Percentiles rank a stretch among this genome's conserved stretches.
Conservation (phyloP, 306 rosid species). For the Cicer yamashitae region DNA sequence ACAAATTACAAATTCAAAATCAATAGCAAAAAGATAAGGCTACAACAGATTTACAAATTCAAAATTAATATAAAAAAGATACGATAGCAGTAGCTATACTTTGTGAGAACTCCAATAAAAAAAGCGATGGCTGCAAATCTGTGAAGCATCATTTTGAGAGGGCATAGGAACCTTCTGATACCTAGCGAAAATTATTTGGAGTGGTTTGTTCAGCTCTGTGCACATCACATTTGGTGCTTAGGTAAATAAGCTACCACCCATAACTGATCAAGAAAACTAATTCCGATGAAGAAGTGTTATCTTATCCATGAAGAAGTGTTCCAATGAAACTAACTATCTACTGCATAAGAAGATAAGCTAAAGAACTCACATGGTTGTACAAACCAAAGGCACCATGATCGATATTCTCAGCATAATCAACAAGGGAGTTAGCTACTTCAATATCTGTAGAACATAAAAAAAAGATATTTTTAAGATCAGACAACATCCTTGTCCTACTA, state of each 20-base stretch:
- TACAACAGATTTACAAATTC: background rate
- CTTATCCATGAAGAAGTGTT: too few species aligned
- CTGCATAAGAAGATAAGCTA: too few species aligned
- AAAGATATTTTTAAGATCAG: too few species aligned
- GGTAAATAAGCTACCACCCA: background rate
- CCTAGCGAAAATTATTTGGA: background rate
- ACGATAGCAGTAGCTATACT: background rate
- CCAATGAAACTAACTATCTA: too few species aligned
- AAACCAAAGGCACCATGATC: too few species aligned
- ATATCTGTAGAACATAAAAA: too few species aligned
- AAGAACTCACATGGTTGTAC: too few species aligned
- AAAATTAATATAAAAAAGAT: background rate
- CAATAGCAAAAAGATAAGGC: background rate
- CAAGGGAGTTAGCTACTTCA: too few species aligned
- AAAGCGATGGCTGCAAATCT: background rate
- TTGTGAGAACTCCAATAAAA: background rate
- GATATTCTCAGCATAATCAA: too few species aligned
- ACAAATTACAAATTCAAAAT: background rate
- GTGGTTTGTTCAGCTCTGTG: background rate
- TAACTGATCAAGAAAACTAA: background rate
- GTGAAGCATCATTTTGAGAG: background rate
- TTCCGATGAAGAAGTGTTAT: too few species aligned
- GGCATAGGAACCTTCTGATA: background rate
- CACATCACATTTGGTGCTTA: background rate
- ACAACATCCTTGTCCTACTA: too few species aligned